A percentile compares a stretch with the other conserved stretches of the same genome.
Conservation (phyloP, 305 asterid species). For the Andrographis paniculata region DNA sequence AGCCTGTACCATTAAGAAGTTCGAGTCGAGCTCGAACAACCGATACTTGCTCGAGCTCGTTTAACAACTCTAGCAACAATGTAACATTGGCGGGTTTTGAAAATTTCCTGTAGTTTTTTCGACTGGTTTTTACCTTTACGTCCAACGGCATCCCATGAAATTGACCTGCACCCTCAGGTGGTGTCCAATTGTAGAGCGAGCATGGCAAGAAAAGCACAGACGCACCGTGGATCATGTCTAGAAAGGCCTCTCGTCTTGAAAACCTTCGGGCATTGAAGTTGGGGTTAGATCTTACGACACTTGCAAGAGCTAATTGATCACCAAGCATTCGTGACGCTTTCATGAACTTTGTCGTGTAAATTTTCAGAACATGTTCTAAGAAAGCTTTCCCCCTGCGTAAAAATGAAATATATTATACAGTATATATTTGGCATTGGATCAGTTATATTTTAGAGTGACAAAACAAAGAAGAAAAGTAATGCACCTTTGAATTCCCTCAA, state of each 20-base stretch:
- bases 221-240: constrained; percentile 46
- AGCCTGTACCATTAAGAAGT: too few relatives aligned
- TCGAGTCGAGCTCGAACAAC: too few relatives aligned
- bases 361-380: constrained; percentile 51
- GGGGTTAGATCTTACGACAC: constrained; percentile 61
- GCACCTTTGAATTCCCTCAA: constrained; percentile 69
- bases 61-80: too few relatives aligned
- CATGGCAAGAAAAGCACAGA: constrained; percentile 80
- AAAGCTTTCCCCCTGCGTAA: constrained; percentile 54
- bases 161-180: constrained; percentile 97
- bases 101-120: not conserved
- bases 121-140: constrained; percentile 53
- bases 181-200: constrained; percentile 85
- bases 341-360: constrained; percentile 51
- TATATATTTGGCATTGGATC: not conserved
- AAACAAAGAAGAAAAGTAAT: constrained; percentile 8
- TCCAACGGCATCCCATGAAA: constrained; percentile 95
- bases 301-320: constrained; percentile 88
- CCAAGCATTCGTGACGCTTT: constrained; percentile 90
- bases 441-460: not conserved
- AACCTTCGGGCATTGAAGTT: constrained; percentile 45
- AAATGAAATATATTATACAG: constrained; percentile 13
- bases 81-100: too few relatives aligned
- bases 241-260: constrained; percentile 53
- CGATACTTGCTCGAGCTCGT: too few relatives aligned